phyloP scores from a whole-genome alignment of 306 rosid species.

The Trifolium pratense region DNA sequence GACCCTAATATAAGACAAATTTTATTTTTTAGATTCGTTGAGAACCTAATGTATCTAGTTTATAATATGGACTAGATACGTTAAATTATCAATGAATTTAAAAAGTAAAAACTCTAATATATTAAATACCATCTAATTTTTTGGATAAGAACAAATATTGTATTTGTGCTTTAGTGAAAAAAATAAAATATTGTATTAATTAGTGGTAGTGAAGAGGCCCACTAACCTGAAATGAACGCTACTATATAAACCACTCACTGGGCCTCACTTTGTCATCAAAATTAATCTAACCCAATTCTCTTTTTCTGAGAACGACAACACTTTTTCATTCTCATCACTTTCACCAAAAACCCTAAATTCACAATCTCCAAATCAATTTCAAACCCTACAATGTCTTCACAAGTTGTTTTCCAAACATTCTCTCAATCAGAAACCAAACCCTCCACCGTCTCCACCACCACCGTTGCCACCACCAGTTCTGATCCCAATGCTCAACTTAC shows the following conservation, averaged over 20 bases:
- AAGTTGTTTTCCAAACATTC: slow-evolving; percentile 51
- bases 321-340: background rate
- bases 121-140: no score
- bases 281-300: background rate
- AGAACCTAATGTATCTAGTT: no score
- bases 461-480: background rate
- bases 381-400: slow-evolving; percentile 57
- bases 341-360: slow-evolving; percentile 58
- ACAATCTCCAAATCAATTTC: background rate
- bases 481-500: slow-evolving; percentile 37
- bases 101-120: no score
- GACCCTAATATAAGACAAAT: no score
- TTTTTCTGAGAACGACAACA: no score
- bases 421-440: slow-evolving; percentile 39
- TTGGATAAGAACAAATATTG: no score
- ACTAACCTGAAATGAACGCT: slow-evolving; percentile 26
- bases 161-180: no score
- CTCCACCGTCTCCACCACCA: background rate
- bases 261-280: slow-evolving; percentile 48
- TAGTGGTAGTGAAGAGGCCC: slow-evolving; percentile 31
- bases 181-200: no score
- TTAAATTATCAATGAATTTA: no score
- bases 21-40: no score
- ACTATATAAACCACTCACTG: slow-evolving; percentile 4
- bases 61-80: no score